Evolutionary conservation across 2,329 filamentous ascomycete species (phyloP), one percentile per base, ranked within the genome.

Genomic region (Penicillium expansum): DNA sequence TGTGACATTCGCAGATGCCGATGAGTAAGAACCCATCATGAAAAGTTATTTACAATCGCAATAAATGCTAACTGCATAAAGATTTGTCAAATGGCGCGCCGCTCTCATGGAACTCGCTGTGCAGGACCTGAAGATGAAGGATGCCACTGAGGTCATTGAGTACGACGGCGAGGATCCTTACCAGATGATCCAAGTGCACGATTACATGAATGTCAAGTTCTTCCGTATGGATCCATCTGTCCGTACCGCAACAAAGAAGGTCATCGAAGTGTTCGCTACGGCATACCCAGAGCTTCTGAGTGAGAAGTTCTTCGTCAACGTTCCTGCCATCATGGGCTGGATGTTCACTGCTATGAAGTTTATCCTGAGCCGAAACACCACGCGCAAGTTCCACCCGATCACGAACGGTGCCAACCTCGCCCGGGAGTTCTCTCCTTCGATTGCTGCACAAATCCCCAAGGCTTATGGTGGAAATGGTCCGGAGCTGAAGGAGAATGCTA

Each of bases 221-320:
- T 81, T 97, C 65, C 87, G 91, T 58, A 87, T 90, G 79, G 88
- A 93, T 55, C 83, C 89, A 0, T 80, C 83, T 56, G 86, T 94
- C 75, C 92, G 90, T 74, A 82, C 86, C 4, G 89, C 90, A 16
- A 89, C 86, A 62, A 87, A 86, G 69, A 86, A 92, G 77, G 92
- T 90, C 44, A 95, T 97, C 72, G 83, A 89, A 60, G 82, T 89
- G 50, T 91, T 97, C 72, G 84, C 87, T 50, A 86, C 84, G 64
- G 89, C 90, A 64, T 97, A 97, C 77, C 92, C 93, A 0, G 93
- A 97, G 79, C 85, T 96, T 10, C 82, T 97, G 48, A 86, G 85
- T 67, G 85, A 93, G 78, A 97, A 97, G 80, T 97, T 92, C 82
- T 97, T 97, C 71, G 89, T 97, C 77, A 97, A 97, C 69, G 91